Base-by-base conservation (phyloP, 331 rosid species). In the Rosa hybrid region DNA sequence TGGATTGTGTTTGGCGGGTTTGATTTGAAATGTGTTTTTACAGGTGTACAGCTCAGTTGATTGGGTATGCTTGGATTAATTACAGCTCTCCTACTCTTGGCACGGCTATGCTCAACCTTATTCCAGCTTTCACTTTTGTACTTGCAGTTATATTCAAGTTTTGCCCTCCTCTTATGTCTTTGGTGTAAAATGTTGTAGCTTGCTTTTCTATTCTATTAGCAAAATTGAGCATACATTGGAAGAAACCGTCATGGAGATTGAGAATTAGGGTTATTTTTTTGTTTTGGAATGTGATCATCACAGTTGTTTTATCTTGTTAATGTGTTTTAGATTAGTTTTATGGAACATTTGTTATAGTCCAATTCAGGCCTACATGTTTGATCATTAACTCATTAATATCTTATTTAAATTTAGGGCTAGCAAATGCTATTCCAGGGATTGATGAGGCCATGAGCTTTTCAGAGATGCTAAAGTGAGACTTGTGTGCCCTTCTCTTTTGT, bases 401-500 rank as follows among this genome's bases (percentile, higher is more conserved):
- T 25, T 25, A 25, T 25, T 25, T 25, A 25, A 25, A 25, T 25
- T 25, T 25, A 25, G 27, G 27, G 82, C 86, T 96, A 34, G 98
- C 99, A 41, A 91, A 90, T 74, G 98, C 99, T 20, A 96, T 96
- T 85, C 99, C 99, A 12, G 99, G 99, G 81, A 96, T 96, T 82
- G 99, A 96, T 25, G 99, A 96, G 87, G 99, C 99, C 14, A 96
- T 96, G 99, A 96, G 99, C 86, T 96, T 96, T 85, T 97, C 99
- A 21, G 98, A 96, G 92, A 96, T 96, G 99, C 86, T 96, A 79
- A 96, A 93, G 99, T 96, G 85, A 89, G 90, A 6, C 60, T 56
- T 13, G 6, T 34, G 46, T 65, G 30, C 39, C 72, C 14, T 48
- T 68, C 23, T n/a, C 23, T 74, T 71, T 81, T 25, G 63, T 71